Base-by-base conservation (phyloP, 2,329 filamentous ascomycete species). In the Diaporthe humulicola region DNA sequence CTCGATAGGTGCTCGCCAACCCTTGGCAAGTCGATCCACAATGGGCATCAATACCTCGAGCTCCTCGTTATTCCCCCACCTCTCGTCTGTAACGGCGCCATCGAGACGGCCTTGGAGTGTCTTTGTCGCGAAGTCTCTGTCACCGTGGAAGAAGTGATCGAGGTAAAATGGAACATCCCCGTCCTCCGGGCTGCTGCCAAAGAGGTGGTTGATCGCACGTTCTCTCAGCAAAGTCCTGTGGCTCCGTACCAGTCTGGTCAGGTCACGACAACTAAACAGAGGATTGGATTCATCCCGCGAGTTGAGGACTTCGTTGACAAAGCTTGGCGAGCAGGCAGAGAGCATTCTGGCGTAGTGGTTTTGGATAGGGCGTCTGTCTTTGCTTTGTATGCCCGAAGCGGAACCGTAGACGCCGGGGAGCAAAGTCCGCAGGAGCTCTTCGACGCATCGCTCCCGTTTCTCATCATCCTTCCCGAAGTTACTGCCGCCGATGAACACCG, bases 281-380 rank as follows among this genome's bases (percentile, higher is more conserved):
- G 73, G 73, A 17, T 74, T 74, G 17, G 57, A 48, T 17, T 25
- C n/a, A 12, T 74, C 67, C 8, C 48, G 57, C 8, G 48, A 28
- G 57, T 74, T 9, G 48, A 74, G 48, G 1, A 74, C 67, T 2
- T 61, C 38, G 30, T 66, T 42, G 48, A 74, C 38, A 45, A 74
- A 74, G 28, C 17, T 10, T 25, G 50, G 8, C 10, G 73, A 71
- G 57, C 73, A 74, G 19, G 73, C 73, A 3, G 57, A 30, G 5
- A 74, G 38, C 73, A 74, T 71, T 10, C 3, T 42, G 57, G 67
- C 73, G n/a, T 74, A 74, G n/a, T 56, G 50, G 4, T 50, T 45
- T 28, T 74, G 73, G 17, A 74, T 38, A 7, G 73, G 73, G 7
- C 73, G 73, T 10, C 28, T 74, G 73, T 74, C 73, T 6, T 28